phyloP scores from a whole-genome alignment of 2,329 filamentous ascomycete genomes.

The Aspergillus eucalypticola region DNA sequence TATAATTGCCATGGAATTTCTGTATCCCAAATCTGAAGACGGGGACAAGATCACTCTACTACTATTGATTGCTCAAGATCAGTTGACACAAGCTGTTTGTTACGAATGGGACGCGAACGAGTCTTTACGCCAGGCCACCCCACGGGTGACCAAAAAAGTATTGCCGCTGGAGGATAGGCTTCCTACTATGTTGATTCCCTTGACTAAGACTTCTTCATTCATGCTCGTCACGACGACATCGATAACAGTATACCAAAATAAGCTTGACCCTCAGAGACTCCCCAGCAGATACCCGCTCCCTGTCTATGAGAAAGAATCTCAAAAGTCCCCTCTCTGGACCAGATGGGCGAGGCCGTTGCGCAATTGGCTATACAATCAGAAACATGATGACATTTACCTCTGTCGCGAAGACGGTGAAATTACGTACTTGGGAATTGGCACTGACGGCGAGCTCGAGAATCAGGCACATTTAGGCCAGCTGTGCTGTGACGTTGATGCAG shows the following conservation, averaged over 20 bases:
- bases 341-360: conserved; percentile 81
- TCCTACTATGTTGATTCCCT: conserved; percentile 70
- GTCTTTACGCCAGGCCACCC: conserved; percentile 27
- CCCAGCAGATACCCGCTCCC: conserved; percentile 34
- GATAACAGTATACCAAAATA: conserved; percentile 53
- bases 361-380: conserved; percentile 60
- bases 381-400: conserved; percentile 78
- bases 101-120: conserved; percentile 56
- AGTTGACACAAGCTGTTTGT: conserved; percentile 50
- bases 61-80: conserved; percentile 54
- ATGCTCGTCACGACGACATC: conserved; percentile 64
- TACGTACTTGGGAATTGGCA: conserved; percentile 68
- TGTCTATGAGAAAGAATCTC: conserved; percentile 26
- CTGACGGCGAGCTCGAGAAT: conserved; percentile 55
- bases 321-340: conserved; percentile 66
- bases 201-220: conserved; percentile 70
- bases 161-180: conserved; percentile 49
- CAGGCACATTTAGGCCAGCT: conserved; percentile 64
- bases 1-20: conserved; percentile 85
- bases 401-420: conserved; percentile 85
- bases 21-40: conserved; percentile 69
- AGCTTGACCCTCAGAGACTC: conserved; percentile 31
- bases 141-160: conserved; percentile 31
- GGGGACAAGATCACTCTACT: conserved; percentile 74
- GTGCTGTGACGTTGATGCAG: conserved; percentile 73